Percentiles rank a stretch among this genome's conserved stretches.
Evolutionary conservation across 306 rosid genomes (phyloP).

Genomic region (Vigna angularis): DNA sequence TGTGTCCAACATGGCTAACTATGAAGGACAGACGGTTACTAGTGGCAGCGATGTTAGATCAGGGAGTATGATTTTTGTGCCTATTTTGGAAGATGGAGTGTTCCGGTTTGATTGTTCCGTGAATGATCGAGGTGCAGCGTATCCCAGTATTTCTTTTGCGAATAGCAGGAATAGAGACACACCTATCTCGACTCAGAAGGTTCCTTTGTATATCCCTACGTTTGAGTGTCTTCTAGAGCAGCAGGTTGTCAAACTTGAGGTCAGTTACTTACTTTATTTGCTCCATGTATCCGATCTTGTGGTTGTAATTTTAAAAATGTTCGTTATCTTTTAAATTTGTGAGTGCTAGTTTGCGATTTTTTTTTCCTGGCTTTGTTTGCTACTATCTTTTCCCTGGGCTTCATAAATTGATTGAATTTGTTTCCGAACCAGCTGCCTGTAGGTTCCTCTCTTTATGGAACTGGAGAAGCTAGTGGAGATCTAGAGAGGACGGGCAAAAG

Average conservation of each 20-base stretch:
- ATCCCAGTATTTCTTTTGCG: conserved; percentile 78
- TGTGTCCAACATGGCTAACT: conserved; percentile 58
- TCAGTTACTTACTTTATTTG: conserved; percentile 41
- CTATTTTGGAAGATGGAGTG: conserved; percentile 79
- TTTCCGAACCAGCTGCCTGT: conserved; percentile 66
- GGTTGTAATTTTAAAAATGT: conserved; percentile 15
- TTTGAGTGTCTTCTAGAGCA: conserved; percentile 67
- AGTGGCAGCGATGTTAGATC: conserved; percentile 54
- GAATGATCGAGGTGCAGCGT: conserved; percentile 68
- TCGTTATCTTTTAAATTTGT: conserved; percentile 13
- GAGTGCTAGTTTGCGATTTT: not conserved
- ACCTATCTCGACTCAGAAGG: conserved; percentile 53
- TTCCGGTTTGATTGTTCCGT: conserved; percentile 89
- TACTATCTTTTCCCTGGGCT: conserved; percentile 17
- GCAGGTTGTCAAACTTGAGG: conserved; percentile 86
- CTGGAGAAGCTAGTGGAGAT: conserved; percentile 91
- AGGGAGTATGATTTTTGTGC: conserved; percentile 75
- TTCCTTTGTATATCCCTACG: conserved; percentile 63
- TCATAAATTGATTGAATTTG: conserved; percentile 35
- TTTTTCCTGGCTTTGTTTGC: conserved; percentile 1
- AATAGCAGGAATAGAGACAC: conserved; percentile 68
- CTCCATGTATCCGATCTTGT: conserved; percentile 15
- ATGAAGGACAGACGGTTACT: conserved; percentile 46
- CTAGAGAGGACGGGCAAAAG: conserved; percentile 91
- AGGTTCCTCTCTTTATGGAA: conserved; percentile 88